Conservation (phyloP, 2,329 filamentous ascomycete species). For the Botryosphaeria dothidea region DNA sequence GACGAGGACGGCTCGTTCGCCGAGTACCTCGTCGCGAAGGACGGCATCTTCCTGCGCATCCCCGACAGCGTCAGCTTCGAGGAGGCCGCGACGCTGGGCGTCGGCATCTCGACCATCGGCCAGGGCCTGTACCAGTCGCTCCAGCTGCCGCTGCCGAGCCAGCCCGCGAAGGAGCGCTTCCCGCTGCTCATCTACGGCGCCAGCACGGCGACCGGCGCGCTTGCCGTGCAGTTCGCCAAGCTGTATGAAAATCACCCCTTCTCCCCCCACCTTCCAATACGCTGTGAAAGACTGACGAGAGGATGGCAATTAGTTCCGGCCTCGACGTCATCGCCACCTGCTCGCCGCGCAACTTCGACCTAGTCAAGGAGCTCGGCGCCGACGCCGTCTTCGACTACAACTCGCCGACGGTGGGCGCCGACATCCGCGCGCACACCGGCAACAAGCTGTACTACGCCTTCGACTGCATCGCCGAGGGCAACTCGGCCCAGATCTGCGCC, state of each 20-base stretch:
- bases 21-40: conserved; percentile 55
- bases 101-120: conserved; percentile 54
- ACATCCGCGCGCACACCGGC: conserved; percentile 50
- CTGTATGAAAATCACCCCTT: too few species aligned
- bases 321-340: conserved; percentile 19
- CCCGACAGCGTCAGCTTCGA: conserved; percentile 52
- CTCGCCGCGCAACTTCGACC: conserved; percentile 20
- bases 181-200: conserved; percentile 54
- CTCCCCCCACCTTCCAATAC: background rate
- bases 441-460: conserved; percentile 48
- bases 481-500: conserved; percentile 41
- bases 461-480: conserved; percentile 50
- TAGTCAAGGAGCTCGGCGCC: conserved; percentile 19
- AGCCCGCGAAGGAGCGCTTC: conserved; percentile 37
- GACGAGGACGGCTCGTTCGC: conserved; percentile 56
- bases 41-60: conserved; percentile 49
- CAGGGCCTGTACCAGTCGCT: conserved; percentile 50
- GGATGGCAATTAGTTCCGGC: background rate
- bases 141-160: conserved; percentile 47
- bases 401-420: conserved; percentile 43
- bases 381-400: conserved; percentile 50
- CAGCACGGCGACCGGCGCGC: conserved; percentile 52
- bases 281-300: too few species aligned
- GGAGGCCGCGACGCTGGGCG: conserved; percentile 55
- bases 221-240: conserved; percentile 51